phyloP scores from a whole-genome alignment of 169 alveolate genomes.

The Ichthyophthirius multifiliis region DNA sequence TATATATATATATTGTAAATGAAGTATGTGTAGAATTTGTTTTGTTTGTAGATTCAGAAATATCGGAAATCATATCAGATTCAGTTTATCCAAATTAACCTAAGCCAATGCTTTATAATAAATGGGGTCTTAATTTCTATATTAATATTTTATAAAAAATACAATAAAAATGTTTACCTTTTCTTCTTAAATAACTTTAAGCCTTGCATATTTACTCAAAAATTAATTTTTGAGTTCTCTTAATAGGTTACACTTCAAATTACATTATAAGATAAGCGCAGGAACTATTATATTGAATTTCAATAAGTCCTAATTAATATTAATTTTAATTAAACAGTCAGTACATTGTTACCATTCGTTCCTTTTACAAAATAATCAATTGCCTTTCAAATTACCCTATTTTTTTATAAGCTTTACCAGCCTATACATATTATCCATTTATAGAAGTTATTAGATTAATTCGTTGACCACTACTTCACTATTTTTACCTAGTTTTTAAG shows the following conservation, averaged over 20 bases:
- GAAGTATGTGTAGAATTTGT: conserved; percentile 42
- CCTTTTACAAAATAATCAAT: conserved; percentile 40
- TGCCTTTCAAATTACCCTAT: conserved; percentile 25
- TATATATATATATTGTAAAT: conserved; percentile 34
- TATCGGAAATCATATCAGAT: conserved; percentile 39
- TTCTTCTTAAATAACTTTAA: conserved; percentile 43
- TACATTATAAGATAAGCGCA: conserved; percentile 10
- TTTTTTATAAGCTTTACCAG: conserved; percentile 15
- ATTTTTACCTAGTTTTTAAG: not conserved
- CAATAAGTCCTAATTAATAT: not conserved
- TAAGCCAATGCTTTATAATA: conserved; percentile 9
- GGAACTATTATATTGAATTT: conserved; percentile 20
- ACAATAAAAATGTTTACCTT: conserved; percentile 2
- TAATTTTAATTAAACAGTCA: not conserved
- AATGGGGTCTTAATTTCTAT: conserved; percentile 10
- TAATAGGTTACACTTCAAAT: conserved; percentile 43
- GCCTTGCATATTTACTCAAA: conserved; percentile 37
- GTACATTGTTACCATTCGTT: conserved; percentile 26
- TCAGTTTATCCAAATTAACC: conserved; percentile 45
- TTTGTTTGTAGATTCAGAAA: conserved; percentile 39
- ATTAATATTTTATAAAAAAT: not conserved
- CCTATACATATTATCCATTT: not conserved
- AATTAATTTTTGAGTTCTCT: conserved; percentile 19
- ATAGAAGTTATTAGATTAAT: not conserved
- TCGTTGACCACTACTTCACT: not conserved